phyloP scores from a whole-genome alignment of 305 asterid species.

The Fraxinus platypoda region DNA sequence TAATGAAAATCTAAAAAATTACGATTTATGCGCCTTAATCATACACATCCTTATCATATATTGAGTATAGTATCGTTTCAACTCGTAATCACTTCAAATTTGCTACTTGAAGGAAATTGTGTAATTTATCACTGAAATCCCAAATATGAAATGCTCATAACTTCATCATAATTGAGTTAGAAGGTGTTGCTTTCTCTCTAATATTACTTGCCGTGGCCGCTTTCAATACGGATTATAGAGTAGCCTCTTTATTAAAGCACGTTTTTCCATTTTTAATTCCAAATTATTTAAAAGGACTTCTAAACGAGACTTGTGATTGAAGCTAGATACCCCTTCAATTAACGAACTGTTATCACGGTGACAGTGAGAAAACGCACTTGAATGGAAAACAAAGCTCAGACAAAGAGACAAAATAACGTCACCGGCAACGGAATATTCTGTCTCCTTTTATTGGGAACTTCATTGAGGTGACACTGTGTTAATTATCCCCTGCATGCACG shows the following conservation, averaged over 20 bases:
- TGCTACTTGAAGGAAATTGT: not conserved
- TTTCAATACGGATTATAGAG: not conserved
- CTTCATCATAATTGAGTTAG: not conserved
- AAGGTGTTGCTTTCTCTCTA: not conserved
- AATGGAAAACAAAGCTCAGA: no score
- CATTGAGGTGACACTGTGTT: not conserved
- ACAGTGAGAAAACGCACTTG: no score
- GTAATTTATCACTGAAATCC: no score
- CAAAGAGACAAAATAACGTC: not conserved
- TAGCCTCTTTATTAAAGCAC: not conserved
- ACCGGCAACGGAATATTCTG: conserved; percentile 22
- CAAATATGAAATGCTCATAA: no score
- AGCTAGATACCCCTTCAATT: no score
- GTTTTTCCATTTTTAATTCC: no score
- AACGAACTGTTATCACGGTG: no score
- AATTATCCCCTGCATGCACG: conserved; percentile 46
- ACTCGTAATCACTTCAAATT: not conserved
- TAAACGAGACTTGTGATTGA: no score
- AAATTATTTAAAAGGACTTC: no score
- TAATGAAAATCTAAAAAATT: no score
- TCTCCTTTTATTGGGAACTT: conserved; percentile 13
- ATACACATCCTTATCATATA: not conserved
- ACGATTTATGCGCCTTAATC: no score
- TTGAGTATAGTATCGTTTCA: not conserved
- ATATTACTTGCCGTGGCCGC: no score